Percentiles rank a stretch among this genome's conserved stretches.
These are phyloP conservation scores for Russula abietina DNA, from an alignment of 768 basidiomycete species.

Conservation along the genomic window DNA sequence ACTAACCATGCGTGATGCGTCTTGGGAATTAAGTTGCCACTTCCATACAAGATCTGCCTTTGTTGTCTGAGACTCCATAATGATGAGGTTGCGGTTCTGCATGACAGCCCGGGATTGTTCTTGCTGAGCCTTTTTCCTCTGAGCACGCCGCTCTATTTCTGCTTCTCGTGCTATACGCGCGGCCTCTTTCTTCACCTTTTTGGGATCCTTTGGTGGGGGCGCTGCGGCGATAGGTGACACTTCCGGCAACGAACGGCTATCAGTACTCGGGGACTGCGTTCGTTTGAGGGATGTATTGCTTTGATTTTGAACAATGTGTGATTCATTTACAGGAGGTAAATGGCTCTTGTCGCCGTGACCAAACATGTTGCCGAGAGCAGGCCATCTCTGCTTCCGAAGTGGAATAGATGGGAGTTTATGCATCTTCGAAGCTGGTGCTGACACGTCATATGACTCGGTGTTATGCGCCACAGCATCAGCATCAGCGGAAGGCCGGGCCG, in stretches of 20 bases:
- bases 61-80: slow-evolving; percentile 44
- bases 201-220: slow-evolving; percentile 48
- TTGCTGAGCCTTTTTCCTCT: slow-evolving; percentile 65
- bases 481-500: slow-evolving; percentile 38
- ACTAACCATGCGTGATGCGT: too few relatives aligned
- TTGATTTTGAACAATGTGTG: slow-evolving; percentile 40
- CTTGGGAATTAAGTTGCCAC: slow-evolving; percentile 32
- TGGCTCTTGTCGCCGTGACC: slow-evolving; percentile 63
- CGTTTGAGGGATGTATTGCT: slow-evolving; percentile 67
- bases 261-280: slow-evolving; percentile 66
- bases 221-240: slow-evolving; percentile 35
- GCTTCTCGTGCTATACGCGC: slow-evolving; percentile 73
- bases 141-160: slow-evolving; percentile 75
- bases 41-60: slow-evolving; percentile 62
- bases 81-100: slow-evolving; percentile 77
- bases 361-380: slow-evolving; percentile 60
- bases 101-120: slow-evolving; percentile 92
- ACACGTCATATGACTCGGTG: slow-evolving; percentile 34
- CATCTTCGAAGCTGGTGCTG: slow-evolving; percentile 44
- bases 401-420: slow-evolving; percentile 53
- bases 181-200: slow-evolving; percentile 77
- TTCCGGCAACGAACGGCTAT: slow-evolving; percentile 60
- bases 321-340: slow-evolving; percentile 70
- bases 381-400: slow-evolving; percentile 67
- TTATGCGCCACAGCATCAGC: slow-evolving; percentile 34